Evolutionary conservation across 371 early-diverging fungal genomes (phyloP).

Genomic region (Lichtheimia ornata): DNA sequence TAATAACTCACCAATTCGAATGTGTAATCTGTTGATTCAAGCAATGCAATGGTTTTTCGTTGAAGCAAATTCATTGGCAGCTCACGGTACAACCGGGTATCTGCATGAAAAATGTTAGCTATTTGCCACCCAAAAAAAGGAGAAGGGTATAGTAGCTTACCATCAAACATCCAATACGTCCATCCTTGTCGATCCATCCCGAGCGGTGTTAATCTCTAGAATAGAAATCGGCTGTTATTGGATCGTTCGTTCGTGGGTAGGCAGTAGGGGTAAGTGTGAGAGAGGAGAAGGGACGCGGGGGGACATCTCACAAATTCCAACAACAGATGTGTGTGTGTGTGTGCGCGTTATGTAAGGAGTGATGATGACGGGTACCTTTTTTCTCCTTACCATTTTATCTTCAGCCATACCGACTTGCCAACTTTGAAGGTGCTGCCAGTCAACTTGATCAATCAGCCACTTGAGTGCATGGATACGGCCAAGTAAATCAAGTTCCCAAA

Average conservation of each 20-base stretch:
- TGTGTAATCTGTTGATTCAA: slow-evolving; percentile 1
- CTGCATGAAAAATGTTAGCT: background rate
- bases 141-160: background rate
- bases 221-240: background rate
- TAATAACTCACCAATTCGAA: slow-evolving; percentile 7
- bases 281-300: too few relatives aligned
- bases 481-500: background rate
- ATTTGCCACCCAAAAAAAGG: too few relatives aligned
- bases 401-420: background rate
- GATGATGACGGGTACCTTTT: too few relatives aligned
- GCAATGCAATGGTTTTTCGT: background rate
- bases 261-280: too few relatives aligned
- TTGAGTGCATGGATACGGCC: slow-evolving; percentile 1
- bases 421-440: background rate
- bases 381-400: slow-evolving; percentile 5
- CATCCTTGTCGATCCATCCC: slow-evolving; percentile 7
- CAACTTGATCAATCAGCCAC: slow-evolving; percentile 5
- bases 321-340: too few relatives aligned
- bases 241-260: too few relatives aligned
- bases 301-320: too few relatives aligned
- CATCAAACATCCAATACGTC: slow-evolving; percentile 9
- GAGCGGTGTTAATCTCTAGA: slow-evolving; percentile 6
- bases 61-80: slow-evolving; percentile 6
- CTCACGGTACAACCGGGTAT: slow-evolving; percentile 7
- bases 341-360: too few relatives aligned